Evolutionary conservation across 495 filamentous ascomycete species (phyloP).

Genomic region (Halenospora varia): DNA sequence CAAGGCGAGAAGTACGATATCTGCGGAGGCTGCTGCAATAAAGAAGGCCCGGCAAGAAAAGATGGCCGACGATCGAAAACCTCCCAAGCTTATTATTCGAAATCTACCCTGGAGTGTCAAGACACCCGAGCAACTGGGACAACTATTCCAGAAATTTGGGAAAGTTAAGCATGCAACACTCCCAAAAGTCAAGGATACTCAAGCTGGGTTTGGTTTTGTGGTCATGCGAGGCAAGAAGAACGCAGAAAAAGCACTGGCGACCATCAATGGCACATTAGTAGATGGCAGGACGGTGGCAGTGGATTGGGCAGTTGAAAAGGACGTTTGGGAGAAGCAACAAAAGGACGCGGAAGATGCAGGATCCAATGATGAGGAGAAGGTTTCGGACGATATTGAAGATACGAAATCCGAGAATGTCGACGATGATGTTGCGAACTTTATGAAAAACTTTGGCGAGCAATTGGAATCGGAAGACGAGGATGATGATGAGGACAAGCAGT

Average conservation of each 20-base stretch:
- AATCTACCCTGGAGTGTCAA: constrained; percentile 98
- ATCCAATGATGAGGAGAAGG: background rate
- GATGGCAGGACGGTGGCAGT: constrained; percentile 85
- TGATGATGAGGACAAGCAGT: constrained; percentile 28
- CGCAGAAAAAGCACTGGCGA: constrained; percentile 81
- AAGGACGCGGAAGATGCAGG: constrained; percentile 17
- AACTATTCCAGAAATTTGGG: constrained; percentile 79
- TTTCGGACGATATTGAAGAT: constrained; percentile 11
- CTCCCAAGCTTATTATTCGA: constrained; percentile 86
- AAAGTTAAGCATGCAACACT: constrained; percentile 81
- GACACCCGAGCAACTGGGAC: constrained; percentile 68
- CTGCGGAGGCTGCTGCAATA: constrained; percentile 39
- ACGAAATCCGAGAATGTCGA: constrained; percentile 35
- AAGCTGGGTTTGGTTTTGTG: constrained; percentile 90
- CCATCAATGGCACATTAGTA: constrained; percentile 82
- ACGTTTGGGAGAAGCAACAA: constrained; percentile 66
- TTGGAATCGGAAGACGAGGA: constrained; percentile 42
- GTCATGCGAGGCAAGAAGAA: constrained; percentile 84
- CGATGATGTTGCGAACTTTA: constrained; percentile 36
- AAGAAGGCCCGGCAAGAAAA: constrained; percentile 57
- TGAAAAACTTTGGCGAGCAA: constrained; percentile 34
- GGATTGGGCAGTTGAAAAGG: constrained; percentile 94
- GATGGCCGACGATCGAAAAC: constrained; percentile 47
- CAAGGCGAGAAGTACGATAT: constrained; percentile 42
- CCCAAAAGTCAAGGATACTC: constrained; percentile 64